phyloP scores from a whole-genome alignment of 306 rosid genomes.

The Prunus mira region DNA sequence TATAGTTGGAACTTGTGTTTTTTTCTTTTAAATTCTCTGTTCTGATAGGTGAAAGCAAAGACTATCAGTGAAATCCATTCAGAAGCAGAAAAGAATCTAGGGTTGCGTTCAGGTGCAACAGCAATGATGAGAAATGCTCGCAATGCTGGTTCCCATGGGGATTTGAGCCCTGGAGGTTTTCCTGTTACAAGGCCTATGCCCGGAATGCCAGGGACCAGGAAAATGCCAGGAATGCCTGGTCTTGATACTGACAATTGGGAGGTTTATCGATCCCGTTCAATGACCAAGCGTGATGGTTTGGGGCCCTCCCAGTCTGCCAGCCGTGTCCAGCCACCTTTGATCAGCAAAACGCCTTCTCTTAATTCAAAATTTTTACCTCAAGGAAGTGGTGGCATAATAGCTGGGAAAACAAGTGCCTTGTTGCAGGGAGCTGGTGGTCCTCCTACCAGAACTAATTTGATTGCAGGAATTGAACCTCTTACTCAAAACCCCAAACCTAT shows the following conservation, averaged over 20 bases:
- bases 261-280: conserved; percentile 30
- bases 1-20: background rate
- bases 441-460: conserved; percentile 2
- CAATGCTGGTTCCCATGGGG: conserved; percentile 23
- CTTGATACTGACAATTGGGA: conserved; percentile 35
- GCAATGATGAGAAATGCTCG: conserved; percentile 38
- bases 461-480: conserved; percentile 11
- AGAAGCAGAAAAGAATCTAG: conserved; percentile 46
- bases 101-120: conserved; percentile 39
- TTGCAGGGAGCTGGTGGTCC: conserved; percentile 31
- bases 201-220: conserved; percentile 34
- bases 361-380: conserved; percentile 40
- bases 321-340: conserved; percentile 22
- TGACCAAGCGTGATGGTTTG: conserved; percentile 21
- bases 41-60: conserved; percentile 43
- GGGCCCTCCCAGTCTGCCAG: conserved; percentile 9
- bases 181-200: conserved; percentile 38
- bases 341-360: conserved; percentile 26
- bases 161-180: conserved; percentile 28
- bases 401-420: conserved; percentile 41
- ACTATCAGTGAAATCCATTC: conserved; percentile 44
- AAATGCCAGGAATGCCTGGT: conserved; percentile 45
- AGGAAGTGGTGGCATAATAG: conserved; percentile 33
- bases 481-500: conserved; percentile 17
- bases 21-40: background rate